Conservation (phyloP, 2,329 filamentous ascomycete genomes). For the Aureobasidium lini region DNA sequence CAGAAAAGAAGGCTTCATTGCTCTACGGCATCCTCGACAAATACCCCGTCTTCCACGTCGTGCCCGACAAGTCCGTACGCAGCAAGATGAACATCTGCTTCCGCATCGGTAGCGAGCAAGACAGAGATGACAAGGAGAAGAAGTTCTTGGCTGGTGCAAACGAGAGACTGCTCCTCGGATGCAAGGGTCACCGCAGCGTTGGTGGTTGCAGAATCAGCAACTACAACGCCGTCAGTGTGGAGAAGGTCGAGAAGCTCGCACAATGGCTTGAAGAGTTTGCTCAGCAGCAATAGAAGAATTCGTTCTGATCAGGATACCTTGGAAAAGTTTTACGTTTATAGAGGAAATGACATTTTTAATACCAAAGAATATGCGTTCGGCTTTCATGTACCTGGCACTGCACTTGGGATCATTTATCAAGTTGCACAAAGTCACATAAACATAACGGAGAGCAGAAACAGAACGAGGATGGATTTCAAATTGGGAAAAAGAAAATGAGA, state of each 20-base stretch:
- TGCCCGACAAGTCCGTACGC: conserved; percentile 66
- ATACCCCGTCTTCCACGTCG: conserved; percentile 66
- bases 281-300: conserved; percentile 7
- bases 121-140: conserved; percentile 59
- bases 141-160: conserved; percentile 68
- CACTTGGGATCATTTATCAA: too few relatives aligned
- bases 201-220: conserved; percentile 81
- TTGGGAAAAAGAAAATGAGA: too few relatives aligned
- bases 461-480: too few relatives aligned
- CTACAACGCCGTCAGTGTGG: conserved; percentile 74
- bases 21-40: conserved; percentile 74
- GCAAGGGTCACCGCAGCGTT: conserved; percentile 84
- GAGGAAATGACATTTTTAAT: too few relatives aligned
- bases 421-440: too few relatives aligned
- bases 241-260: conserved; percentile 60
- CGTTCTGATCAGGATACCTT: too few relatives aligned
- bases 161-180: conserved; percentile 60
- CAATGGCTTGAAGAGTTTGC: conserved; percentile 57
- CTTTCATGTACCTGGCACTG: too few relatives aligned
- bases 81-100: conserved; percentile 97
- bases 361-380: too few relatives aligned
- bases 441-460: too few relatives aligned
- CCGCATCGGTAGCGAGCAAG: conserved; percentile 58
- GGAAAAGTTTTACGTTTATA: too few relatives aligned
- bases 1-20: conserved; percentile 64